Evolutionary conservation across 805 yeast genomes (phyloP).

Genomic region (Saccharomycopsis synnaedendra): DNA sequence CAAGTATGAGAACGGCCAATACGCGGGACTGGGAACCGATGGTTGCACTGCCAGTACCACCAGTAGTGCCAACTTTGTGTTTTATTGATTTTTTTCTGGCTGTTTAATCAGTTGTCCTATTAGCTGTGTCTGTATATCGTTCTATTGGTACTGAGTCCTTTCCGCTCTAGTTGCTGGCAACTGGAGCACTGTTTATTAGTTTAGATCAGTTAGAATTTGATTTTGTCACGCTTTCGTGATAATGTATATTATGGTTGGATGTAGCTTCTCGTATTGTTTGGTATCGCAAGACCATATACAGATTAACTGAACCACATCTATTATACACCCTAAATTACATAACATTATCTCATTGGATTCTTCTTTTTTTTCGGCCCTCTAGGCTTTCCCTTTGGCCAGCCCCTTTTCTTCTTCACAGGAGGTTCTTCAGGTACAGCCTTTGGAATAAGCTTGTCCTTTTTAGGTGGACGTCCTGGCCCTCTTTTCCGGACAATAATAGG

Average conservation of each 20-base stretch:
- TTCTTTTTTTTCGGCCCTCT: background rate
- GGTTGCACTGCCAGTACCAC: conserved; percentile 72
- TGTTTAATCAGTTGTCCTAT: background rate
- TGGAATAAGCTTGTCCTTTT: no score
- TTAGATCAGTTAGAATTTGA: background rate
- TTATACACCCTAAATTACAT: no score
- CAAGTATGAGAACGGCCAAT: conserved; percentile 66
- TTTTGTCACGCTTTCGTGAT: background rate
- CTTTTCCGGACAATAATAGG: no score
- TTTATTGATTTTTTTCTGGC: conserved; percentile 24
- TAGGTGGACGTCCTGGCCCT: no score
- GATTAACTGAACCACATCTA: no score
- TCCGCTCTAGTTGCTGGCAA: background rate
- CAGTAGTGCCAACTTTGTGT: conserved; percentile 53
- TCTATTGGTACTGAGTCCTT: background rate
- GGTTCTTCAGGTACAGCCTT: background rate
- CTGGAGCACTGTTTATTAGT: background rate
- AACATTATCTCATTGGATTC: no score
- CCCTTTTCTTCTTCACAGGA: background rate
- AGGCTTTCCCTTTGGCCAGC: background rate
- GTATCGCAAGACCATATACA: no score
- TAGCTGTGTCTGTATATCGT: background rate
- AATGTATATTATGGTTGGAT: background rate
- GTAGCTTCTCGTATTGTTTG: no score
- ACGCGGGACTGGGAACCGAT: conserved; percentile 48